Percentiles rank a stretch among this genome's conserved stretches.
Evolutionary conservation across 106 monocot genomes (phyloP).

Genomic region (Gastrodia elata): DNA sequence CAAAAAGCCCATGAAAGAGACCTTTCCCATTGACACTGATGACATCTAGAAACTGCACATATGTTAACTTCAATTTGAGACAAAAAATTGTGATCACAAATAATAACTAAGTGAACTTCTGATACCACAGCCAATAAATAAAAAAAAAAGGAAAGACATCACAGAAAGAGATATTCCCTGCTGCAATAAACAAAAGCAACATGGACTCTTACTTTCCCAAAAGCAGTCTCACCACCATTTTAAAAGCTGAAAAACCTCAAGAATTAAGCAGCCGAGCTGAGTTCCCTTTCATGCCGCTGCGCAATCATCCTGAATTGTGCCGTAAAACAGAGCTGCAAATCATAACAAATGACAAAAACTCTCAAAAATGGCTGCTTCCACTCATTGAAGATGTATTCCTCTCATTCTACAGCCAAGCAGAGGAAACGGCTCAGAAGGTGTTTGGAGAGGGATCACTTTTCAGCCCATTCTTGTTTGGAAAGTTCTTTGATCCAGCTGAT

Average conservation of each 20-base stretch:
- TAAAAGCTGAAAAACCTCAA: conserved; percentile 11
- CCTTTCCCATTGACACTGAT: too few species aligned
- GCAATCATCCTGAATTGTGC: conserved; percentile 40
- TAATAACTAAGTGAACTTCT: too few species aligned
- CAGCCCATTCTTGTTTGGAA: conserved; percentile 75
- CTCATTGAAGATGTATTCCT: conserved; percentile 56
- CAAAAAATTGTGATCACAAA: too few species aligned
- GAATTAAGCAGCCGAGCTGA: too few species aligned
- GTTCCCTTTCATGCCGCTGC: not conserved
- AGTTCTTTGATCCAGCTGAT: conserved; percentile 94
- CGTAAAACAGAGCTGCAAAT: conserved; percentile 33
- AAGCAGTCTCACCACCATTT: conserved; percentile 6
- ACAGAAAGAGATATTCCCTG: conserved; percentile 27
- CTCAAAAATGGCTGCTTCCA: conserved; percentile 56
- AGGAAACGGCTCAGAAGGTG: conserved; percentile 27
- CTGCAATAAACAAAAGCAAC: conserved; percentile 38
- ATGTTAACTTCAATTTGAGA: too few species aligned
- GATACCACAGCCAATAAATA: not conserved
- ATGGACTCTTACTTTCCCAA: conserved; percentile 17
- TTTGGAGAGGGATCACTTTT: conserved; percentile 76
- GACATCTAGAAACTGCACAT: too few species aligned
- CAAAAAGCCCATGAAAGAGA: too few species aligned
- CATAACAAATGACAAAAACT: conserved; percentile 18
- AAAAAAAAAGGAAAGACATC: not conserved
- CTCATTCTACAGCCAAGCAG: conserved; percentile 25